These are phyloP conservation scores for Aechmea fasciata DNA, from an alignment of 176 grass and related monocot species.

Conservation along the genomic window DNA sequence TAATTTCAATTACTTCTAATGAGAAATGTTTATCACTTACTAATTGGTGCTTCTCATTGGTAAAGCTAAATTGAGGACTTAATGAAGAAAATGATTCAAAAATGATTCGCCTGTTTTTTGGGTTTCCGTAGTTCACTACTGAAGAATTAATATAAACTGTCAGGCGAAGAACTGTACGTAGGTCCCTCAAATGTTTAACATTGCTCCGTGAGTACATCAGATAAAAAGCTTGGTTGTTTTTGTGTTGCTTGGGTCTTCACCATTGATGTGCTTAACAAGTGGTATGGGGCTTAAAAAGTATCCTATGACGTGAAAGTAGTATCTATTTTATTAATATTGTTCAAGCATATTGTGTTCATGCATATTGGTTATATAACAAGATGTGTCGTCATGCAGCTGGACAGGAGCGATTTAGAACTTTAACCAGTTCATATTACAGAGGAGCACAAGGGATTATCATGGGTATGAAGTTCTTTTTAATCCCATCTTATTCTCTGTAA, in stretches of 20 bases:
- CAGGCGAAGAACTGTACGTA: too few relatives aligned
- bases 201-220: too few relatives aligned
- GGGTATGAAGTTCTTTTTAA: slow-evolving; percentile 47
- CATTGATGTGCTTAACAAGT: too few relatives aligned
- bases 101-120: too few relatives aligned
- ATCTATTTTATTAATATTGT: neutral
- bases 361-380: neutral
- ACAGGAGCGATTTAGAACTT: slow-evolving; percentile 84
- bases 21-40: neutral
- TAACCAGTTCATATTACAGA: slow-evolving; percentile 96
- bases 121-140: too few relatives aligned
- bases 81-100: too few relatives aligned
- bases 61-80: too few relatives aligned
- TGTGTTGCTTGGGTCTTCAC: too few relatives aligned
- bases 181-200: too few relatives aligned
- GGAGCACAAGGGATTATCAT: slow-evolving; percentile 87
- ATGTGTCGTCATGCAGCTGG: slow-evolving; percentile 46
- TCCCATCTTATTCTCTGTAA: slow-evolving; percentile 4
- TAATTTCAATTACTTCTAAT: neutral
- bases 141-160: too few relatives aligned
- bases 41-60: neutral
- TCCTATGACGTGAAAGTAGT: neutral
- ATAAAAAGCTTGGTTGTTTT: too few relatives aligned
- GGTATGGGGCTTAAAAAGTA: neutral
- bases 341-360: neutral